Evolutionary conservation across 2,329 filamentous ascomycete species (phyloP), one percentile per base, ranked within the genome.

Genomic region (Sphaerulina vaccinii): DNA sequence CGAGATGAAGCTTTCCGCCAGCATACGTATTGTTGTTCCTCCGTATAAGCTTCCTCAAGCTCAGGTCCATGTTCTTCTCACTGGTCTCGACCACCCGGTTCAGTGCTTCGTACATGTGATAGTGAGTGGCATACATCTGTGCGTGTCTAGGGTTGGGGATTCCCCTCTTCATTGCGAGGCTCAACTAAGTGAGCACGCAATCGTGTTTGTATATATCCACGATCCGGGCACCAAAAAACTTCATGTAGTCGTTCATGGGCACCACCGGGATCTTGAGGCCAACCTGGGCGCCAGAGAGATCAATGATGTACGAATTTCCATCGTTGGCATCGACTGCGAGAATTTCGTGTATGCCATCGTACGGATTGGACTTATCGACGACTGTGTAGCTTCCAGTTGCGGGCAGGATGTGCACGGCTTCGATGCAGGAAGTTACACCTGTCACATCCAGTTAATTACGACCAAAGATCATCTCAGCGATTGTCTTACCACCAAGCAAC

Each of bases 231-330:
- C 35, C 35, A 15, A 38, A 4, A 4, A 13, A 11, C 18, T 38
- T 13, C 32, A 47, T 37, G 13, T 47, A 38, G 2, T 38, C 13
- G 2, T 47, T n/a, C 18, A 47, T 19, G 1, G 35, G 43, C 18
- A 47, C n/a, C 19, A 47, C 35, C 4, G 33, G 32, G 18, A 7
- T 2, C 16, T 22, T 15, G 5, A 37, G 19, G 13, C 43, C 43
- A 6, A 47, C 38, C 13, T 47, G 44, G 6, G 33, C 33, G 5
- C 44, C 44, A 33, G 44, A 37, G 11, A 47, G 44, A 7, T 47
- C 44, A 22, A 47, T 38, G 3, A 39, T 21, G 23, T 47, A 47
- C 5, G 44, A 47, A 3, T 29, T 39, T 5, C 44, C 44, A 23
- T 47, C 44, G 5, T 24, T 23, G 11, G 44, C 44, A 9, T 38